A percentile compares a stretch with the other conserved stretches of the same genome.
Conservation (phyloP, 1,284 basidiomycete species). For the Phylloboletellus chloephorus region DNA sequence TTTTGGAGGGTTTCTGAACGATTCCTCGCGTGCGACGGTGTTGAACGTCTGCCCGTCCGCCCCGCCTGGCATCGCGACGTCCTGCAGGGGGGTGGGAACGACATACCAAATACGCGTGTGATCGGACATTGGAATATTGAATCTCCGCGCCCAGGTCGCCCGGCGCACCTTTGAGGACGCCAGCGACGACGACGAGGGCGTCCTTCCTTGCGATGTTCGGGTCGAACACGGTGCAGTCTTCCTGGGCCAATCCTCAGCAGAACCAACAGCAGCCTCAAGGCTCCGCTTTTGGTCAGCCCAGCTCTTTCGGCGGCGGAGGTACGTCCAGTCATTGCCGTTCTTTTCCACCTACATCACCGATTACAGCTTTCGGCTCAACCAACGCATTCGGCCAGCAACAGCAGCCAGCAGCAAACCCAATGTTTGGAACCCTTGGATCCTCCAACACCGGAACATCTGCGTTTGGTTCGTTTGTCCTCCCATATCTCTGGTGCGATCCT, state of each 20-base stretch:
- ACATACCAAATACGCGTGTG: constrained; percentile 17
- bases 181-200: constrained; percentile 25
- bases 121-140: constrained; percentile 16
- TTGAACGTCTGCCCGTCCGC: constrained; percentile 56
- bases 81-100: constrained; percentile 11
- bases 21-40: constrained; percentile 79
- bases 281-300: constrained; percentile 46
- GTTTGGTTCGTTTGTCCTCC: constrained; percentile 50
- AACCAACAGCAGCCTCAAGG: constrained; percentile 40
- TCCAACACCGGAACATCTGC: constrained; percentile 39
- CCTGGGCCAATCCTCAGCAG: constrained; percentile 61
- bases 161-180: constrained; percentile 12
- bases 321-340: constrained; percentile 34
- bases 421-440: constrained; percentile 61
- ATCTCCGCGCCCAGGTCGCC: constrained; percentile 22
- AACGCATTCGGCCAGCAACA: constrained; percentile 47
- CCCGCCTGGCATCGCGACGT: constrained; percentile 34
- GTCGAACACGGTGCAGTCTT: constrained; percentile 44
- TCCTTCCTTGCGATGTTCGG: constrained; percentile 50
- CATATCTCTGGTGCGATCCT: constrained; percentile 10
- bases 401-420: constrained; percentile 67
- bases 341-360: constrained; percentile 29
- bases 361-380: constrained; percentile 41
- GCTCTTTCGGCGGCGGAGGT: constrained; percentile 43
- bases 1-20: constrained; percentile 75